A percentile compares a stretch with the other conserved stretches of the same genome.
phyloP scores from a whole-genome alignment of 1,139 yeast genomes.

The Suhomyces choctaworum region DNA sequence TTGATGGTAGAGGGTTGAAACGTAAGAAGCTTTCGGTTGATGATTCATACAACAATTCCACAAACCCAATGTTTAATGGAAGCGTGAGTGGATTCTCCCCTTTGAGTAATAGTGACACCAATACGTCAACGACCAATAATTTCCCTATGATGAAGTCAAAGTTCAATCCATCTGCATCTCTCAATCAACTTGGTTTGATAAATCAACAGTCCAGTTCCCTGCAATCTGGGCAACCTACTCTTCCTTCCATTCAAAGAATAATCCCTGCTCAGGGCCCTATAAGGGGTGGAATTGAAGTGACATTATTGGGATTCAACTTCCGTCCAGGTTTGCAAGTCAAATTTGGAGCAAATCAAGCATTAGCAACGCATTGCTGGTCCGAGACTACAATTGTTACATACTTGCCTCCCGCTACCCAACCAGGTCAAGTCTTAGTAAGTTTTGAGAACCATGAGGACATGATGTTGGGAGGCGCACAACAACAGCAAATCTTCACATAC shows the following conservation, averaged over 20 bases:
- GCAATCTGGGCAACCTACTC: conserved; percentile 14
- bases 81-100: conserved; percentile 46
- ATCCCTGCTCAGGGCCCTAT: conserved; percentile 95
- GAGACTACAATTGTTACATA: conserved; percentile 91
- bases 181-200: conserved; percentile 16
- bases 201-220: conserved; percentile 13
- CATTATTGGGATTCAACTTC: conserved; percentile 83
- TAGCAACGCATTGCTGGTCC: conserved; percentile 95
- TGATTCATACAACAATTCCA: conserved; percentile 39
- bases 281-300: conserved; percentile 93
- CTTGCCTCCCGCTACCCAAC: conserved; percentile 82
- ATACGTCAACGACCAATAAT: conserved; percentile 34
- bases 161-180: conserved; percentile 2
- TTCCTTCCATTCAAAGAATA: conserved; percentile 73
- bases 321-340: conserved; percentile 78
- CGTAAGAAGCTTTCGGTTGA: conserved; percentile 48
- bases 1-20: conserved; percentile 39
- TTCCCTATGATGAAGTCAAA: conserved; percentile 12
- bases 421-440: conserved; percentile 91
- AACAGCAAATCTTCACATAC: conserved; percentile 74
- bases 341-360: conserved; percentile 81
- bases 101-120: conserved; percentile 48
- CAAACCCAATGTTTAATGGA: conserved; percentile 49
- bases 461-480: conserved; percentile 34
- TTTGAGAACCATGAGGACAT: conserved; percentile 54